These are phyloP conservation scores for Pulveroboletus sp. DNA, from an alignment of 768 basidiomycete species.

Conservation along the genomic window DNA sequence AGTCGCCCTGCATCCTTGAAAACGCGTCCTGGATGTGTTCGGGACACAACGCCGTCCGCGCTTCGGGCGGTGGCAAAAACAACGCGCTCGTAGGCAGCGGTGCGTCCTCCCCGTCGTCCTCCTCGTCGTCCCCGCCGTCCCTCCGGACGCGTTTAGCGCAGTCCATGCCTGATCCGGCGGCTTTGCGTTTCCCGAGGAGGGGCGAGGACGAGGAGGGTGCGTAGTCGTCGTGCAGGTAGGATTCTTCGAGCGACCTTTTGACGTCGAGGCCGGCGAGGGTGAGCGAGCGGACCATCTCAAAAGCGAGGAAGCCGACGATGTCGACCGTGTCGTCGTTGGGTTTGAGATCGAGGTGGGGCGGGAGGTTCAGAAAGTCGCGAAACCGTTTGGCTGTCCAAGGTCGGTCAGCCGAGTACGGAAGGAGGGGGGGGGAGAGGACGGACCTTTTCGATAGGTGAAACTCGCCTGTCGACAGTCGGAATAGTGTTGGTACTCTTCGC, in stretches of 20 bases:
- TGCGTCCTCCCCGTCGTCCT: slow-evolving; percentile 58
- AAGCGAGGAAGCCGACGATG: slow-evolving; percentile 94
- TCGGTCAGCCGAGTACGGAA: not conserved
- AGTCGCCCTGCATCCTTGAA: slow-evolving; percentile 82
- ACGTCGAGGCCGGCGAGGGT: slow-evolving; percentile 85
- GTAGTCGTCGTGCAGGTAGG: slow-evolving; percentile 62
- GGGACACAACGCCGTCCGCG: slow-evolving; percentile 70
- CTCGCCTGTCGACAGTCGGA: slow-evolving; percentile 95
- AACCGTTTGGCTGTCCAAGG: slow-evolving; percentile 79
- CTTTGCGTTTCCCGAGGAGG: slow-evolving; percentile 68
- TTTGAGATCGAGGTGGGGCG: slow-evolving; percentile 80
- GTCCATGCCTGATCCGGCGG: slow-evolving; percentile 42
- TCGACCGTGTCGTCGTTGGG: slow-evolving; percentile 93
- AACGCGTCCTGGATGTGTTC: slow-evolving; percentile 93
- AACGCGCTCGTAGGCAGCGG: slow-evolving; percentile 66
- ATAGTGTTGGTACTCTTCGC: slow-evolving; percentile 95
- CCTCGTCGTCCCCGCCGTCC: slow-evolving; percentile 47
- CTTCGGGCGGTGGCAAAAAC: slow-evolving; percentile 80
- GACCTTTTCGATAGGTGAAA: slow-evolving; percentile 95
- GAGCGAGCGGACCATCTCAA: slow-evolving; percentile 94
- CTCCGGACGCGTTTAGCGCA: slow-evolving; percentile 46
- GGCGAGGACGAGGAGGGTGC: slow-evolving; percentile 44
- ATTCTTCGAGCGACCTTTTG: slow-evolving; percentile 74
- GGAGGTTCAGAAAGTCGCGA: slow-evolving; percentile 88
- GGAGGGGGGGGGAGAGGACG: slow-evolving; percentile 3